Base-by-base conservation (phyloP, 805 yeast genomes). In the Metschnikowia colocasiae region DNA sequence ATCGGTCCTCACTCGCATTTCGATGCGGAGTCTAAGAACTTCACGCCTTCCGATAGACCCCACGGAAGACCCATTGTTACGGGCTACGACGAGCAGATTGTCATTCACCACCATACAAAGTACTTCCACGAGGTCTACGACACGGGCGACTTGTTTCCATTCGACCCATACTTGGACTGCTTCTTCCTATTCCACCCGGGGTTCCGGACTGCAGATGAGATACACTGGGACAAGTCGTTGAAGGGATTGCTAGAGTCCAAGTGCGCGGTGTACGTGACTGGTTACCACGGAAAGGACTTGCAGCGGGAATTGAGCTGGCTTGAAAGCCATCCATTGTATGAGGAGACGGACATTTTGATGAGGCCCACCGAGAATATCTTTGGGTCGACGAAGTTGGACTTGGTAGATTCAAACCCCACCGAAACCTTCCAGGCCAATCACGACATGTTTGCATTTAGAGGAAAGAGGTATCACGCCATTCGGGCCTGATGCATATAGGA, bases 111-210 rank as follows among this genome's bases (percentile, higher is more conserved):
- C 69, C 96, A 91, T 67, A 89, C 98, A 1, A 86, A 87, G 59
- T 91, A 85, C 67, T 94, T 94, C 81, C 89, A 90, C 62, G 92
- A 86, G 33, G 75, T 86, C 51, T 96, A 94, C 68, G 90, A 90
- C 59, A 83, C 88, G 41, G 94, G 91, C 59, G 97, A 92, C 68
- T 87, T 94, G 65, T 88, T 89, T 82, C 99, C 99, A 4, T 94
- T 91, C 65, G 99, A 94, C 65, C 99, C 99, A 38, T 94, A 92
- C 67, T 78, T 88, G 63, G 99, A 94, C 64, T 81, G 82, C 23
- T 94, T 94, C 68, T 90, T 89, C 78, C 75, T 87, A 45, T 94
- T 92, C 85, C 98, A 92, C 65, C 98, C 99, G 3, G 97, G 97
- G 34, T 80, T 90, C 61, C 83, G 88, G 16, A 85, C 94, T 6